Evolutionary conservation across 495 filamentous ascomycete genomes (phyloP), one percentile per base, ranked within the genome.

Genomic region (Podospora tetraspora): DNA sequence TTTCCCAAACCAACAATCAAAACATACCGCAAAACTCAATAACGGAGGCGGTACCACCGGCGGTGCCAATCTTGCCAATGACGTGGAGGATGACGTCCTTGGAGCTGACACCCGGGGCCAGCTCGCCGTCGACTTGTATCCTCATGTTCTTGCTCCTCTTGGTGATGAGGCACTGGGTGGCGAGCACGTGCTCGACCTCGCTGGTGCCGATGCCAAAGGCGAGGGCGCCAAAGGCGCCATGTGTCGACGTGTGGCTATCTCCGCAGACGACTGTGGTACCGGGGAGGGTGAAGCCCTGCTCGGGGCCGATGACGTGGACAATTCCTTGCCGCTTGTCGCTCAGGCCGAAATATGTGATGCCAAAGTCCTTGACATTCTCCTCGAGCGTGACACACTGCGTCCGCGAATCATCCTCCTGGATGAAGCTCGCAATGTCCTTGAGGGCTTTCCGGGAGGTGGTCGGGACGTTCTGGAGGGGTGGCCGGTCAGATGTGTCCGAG

Each of bases 61-160:
- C 95, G 58, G 95, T 98, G 70, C 95, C 95, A 72, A 99, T 95
- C 66, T 93, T 79, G 75, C 95, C 95, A 73, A 99, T 99, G 32
- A 91, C 90, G 79, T 98, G 89, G 43, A 98, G 91, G 70, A 98
- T 89, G 60, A 99, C 91, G 78, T 99, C 95, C 82, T 99, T 99
- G 71, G 91, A 95, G 76, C 91, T 96, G 29, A 97, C 95, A 66
- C 95, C 95, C 4, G 93, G 88, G n/a, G 90, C 85, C 30, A 99
- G 87, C 74, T 92, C 84, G 52, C 95, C 95, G 71, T 97, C 92
- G 68, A 99, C 93, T 81, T 96, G 90, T 75, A 99, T 88, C 72
- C 92, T 89, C 94, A 99, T 98, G 84, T 99, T 99, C 84, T 97
- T 98, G 81, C 91, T 96, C 72, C 93, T 86, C 79, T 91, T 90